Conservation (phyloP, 1,284 basidiomycete species). For the Irpex lacteus region DNA sequence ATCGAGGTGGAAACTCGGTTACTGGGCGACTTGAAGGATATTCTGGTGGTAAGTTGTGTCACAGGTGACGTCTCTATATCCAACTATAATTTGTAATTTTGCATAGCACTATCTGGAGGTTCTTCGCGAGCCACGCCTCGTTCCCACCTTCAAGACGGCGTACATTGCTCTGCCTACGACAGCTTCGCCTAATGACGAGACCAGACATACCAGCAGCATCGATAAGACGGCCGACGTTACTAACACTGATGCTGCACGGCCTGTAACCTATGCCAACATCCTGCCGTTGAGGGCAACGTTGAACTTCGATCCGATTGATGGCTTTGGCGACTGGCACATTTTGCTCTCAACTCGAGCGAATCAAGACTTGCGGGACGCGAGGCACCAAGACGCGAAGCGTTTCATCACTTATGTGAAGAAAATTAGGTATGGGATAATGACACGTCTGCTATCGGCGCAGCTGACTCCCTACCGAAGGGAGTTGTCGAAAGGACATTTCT, state of each 20-base stretch:
- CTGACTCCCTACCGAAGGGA: slow-evolving; percentile 37
- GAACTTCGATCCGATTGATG: slow-evolving; percentile 45
- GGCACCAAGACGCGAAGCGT: slow-evolving; percentile 30
- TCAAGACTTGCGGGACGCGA: slow-evolving; percentile 34
- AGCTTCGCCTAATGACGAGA: not conserved
- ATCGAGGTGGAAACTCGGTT: slow-evolving; percentile 11
- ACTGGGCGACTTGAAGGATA: too few relatives aligned
- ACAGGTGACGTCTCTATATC: too few relatives aligned
- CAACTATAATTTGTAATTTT: too few relatives aligned
- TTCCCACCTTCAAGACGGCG: too few relatives aligned
- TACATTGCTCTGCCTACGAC: too few relatives aligned
- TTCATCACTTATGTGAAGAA: slow-evolving; percentile 55
- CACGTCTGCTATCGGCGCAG: not conserved
- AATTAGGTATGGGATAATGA: slow-evolving; percentile 40
- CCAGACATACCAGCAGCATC: too few relatives aligned
- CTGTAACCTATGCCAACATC: not conserved
- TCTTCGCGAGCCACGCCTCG: too few relatives aligned
- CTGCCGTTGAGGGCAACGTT: slow-evolving; percentile 45
- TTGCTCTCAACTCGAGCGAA: slow-evolving; percentile 42
- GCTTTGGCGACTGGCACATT: slow-evolving; percentile 52
- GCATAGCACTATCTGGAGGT: too few relatives aligned
- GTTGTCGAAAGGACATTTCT: slow-evolving; percentile 65
- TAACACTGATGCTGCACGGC: not conserved
- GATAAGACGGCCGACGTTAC: not conserved
- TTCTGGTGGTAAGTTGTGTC: too few relatives aligned